A percentile compares a stretch with the other conserved stretches of the same genome.
phyloP scores from a whole-genome alignment of 1,139 yeast genomes.

The Candida glucosophila region DNA sequence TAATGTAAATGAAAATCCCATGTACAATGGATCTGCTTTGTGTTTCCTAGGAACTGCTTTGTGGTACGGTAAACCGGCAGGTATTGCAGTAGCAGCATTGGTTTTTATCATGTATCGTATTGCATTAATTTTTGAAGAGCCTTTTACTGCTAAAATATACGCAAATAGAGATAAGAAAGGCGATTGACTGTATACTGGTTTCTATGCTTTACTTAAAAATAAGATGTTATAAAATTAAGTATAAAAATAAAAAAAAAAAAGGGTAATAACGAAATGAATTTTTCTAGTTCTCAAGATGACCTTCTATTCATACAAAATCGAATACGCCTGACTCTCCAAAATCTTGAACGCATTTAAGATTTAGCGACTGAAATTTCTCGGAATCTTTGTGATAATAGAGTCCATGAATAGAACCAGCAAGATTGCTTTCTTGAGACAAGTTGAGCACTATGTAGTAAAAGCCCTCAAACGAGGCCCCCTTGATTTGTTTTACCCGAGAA shows the following conservation, averaged over 20 bases:
- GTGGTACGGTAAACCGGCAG: conserved; percentile 86
- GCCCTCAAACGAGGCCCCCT: conserved; percentile 88
- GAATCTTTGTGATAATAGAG: conserved; percentile 72
- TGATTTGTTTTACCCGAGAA: conserved; percentile 53
- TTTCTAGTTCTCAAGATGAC: not conserved
- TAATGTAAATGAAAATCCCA: conserved; percentile 84
- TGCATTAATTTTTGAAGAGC: conserved; percentile 88
- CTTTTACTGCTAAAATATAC: conserved; percentile 87
- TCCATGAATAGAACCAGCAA: conserved; percentile 63
- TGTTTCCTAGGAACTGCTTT: conserved; percentile 87
- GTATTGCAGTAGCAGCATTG: conserved; percentile 59
- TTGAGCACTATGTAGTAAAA: conserved; percentile 82
- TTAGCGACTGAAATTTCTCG: conserved; percentile 60
- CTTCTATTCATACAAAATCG: conserved; percentile 12
- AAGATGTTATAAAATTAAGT: not conserved
- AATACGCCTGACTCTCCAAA: conserved; percentile 18
- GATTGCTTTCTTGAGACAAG: conserved; percentile 29
- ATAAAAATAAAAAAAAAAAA: not conserved
- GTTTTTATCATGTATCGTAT: conserved; percentile 77
- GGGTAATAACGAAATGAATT: not conserved
- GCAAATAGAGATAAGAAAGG: conserved; percentile 27
- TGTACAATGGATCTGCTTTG: conserved; percentile 90
- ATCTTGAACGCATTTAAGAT: conserved; percentile 25
- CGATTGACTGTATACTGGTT: too few relatives aligned
- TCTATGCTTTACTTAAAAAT: not conserved